These are phyloP conservation scores for Carex scoparia DNA, from an alignment of 176 grass and related monocot genomes.

Conservation along the genomic window DNA sequence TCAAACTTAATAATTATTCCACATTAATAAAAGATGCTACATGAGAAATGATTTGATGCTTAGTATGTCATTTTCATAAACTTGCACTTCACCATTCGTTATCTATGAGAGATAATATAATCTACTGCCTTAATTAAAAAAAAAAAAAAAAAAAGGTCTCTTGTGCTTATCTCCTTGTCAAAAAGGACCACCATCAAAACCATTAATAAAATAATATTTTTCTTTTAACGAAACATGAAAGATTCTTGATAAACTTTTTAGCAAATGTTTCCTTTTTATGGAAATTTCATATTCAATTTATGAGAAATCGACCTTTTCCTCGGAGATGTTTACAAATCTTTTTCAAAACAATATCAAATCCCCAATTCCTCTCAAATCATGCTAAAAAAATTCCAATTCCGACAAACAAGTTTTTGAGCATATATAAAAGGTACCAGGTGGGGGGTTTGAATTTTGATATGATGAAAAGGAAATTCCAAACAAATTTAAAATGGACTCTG, in stretches of 20 bases:
- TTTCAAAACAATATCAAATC: constrained; percentile 10
- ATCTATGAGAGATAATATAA: constrained; percentile 46
- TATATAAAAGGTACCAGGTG: background rate
- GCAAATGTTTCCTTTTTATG: constrained; percentile 2
- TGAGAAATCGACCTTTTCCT: background rate
- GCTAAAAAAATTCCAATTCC: background rate
- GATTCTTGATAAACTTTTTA: constrained; percentile 46
- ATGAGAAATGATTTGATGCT: background rate
- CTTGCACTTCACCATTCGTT: constrained; percentile 43
- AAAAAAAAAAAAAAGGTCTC: constrained; percentile 18
- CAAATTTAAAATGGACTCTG: constrained; percentile 17
- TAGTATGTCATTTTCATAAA: constrained; percentile 57
- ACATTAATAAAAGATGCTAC: no score
- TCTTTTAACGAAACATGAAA: constrained; percentile 39
- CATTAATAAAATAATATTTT: background rate
- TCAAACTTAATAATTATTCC: no score
- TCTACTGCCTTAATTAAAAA: constrained; percentile 29
- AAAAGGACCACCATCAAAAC: constrained; percentile 32
- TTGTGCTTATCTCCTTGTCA: constrained; percentile 30
- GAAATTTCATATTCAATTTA: constrained; percentile 24
- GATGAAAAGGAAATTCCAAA: constrained; percentile 5
- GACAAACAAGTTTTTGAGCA: constrained; percentile 21
- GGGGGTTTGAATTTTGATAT: background rate
- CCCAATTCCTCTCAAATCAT: background rate
- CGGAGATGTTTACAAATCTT: background rate